Evolutionary conservation across 768 basidiomycete genomes (phyloP).

Genomic region (Mycena filopes): DNA sequence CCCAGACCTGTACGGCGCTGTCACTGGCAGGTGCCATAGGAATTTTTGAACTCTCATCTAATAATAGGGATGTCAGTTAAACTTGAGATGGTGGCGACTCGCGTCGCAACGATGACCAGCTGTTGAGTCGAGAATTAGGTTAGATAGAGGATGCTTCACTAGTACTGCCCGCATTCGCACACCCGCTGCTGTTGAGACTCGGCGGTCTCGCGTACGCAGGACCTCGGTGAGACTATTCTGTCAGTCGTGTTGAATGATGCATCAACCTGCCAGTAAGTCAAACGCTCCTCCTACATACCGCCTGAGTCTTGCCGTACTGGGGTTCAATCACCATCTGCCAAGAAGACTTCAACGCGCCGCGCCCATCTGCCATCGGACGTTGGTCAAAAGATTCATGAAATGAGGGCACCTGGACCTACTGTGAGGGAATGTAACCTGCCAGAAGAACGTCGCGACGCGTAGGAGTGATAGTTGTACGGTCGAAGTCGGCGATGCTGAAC

Average conservation of each 20-base stretch:
- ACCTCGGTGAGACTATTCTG: not conserved
- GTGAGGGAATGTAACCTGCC: not conserved
- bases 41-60: not conserved
- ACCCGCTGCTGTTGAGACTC: too few relatives aligned
- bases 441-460: not conserved
- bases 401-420: not conserved
- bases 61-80: not conserved
- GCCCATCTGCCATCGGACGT: constrained; percentile 18
- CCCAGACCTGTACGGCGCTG: constrained; percentile 10
- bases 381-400: constrained; percentile 3
- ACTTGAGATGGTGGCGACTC: not conserved
- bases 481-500: too few relatives aligned
- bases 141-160: too few relatives aligned
- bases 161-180: too few relatives aligned
- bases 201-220: too few relatives aligned
- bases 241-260: constrained; percentile 5
- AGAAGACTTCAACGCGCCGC: not conserved
- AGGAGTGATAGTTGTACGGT: not conserved
- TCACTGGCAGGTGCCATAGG: constrained; percentile 10
- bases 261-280: constrained; percentile 13
- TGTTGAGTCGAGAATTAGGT: too few relatives aligned
- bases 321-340: constrained; percentile 17
- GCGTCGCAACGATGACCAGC: too few relatives aligned
- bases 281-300: not conserved
- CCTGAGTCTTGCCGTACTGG: not conserved